Evolutionary conservation across 2,329 filamentous ascomycete species (phyloP).

Genomic region (Penicillium sp.): DNA sequence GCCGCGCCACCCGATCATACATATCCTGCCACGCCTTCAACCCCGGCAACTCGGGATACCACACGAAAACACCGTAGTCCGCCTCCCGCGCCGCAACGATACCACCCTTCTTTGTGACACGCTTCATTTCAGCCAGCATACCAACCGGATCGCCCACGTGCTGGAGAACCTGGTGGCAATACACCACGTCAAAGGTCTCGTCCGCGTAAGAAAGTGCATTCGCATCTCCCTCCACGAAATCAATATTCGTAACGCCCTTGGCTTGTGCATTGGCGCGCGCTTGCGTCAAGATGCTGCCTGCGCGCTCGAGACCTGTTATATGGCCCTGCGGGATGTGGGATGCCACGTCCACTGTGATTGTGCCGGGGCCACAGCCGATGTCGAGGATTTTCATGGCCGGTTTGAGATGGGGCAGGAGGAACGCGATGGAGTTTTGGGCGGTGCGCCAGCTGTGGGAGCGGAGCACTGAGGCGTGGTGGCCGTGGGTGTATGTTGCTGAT

Average conservation of each 20-base stretch:
- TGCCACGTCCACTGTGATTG: conserved; percentile 46
- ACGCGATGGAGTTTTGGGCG: conserved; percentile 40
- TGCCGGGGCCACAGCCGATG: conserved; percentile 48
- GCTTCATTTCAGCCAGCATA: conserved; percentile 56
- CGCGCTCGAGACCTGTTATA: conserved; percentile 40
- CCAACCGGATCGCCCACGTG: conserved; percentile 56
- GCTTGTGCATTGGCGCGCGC: conserved; percentile 32
- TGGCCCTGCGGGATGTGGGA: conserved; percentile 40
- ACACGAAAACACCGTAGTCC: conserved; percentile 32
- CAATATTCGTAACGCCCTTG: conserved; percentile 36
- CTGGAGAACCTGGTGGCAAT: conserved; percentile 60
- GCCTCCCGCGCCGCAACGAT: conserved; percentile 52
- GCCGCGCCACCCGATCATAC: conserved; percentile 29
- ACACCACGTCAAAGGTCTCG: conserved; percentile 60
- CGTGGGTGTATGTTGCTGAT: conserved; percentile 33
- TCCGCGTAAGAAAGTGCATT: conserved; percentile 48
- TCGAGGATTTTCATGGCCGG: conserved; percentile 44
- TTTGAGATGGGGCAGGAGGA: conserved; percentile 41
- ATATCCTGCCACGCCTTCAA: conserved; percentile 28
- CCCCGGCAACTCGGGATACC: conserved; percentile 31
- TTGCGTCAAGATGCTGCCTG: conserved; percentile 31
- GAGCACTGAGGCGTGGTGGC: conserved; percentile 33
- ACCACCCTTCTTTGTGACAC: conserved; percentile 55
- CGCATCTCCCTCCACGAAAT: conserved; percentile 42
- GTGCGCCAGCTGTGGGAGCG: conserved; percentile 34